phyloP scores from a whole-genome alignment of 805 yeast species.

The Saturnispora hagleri region DNA sequence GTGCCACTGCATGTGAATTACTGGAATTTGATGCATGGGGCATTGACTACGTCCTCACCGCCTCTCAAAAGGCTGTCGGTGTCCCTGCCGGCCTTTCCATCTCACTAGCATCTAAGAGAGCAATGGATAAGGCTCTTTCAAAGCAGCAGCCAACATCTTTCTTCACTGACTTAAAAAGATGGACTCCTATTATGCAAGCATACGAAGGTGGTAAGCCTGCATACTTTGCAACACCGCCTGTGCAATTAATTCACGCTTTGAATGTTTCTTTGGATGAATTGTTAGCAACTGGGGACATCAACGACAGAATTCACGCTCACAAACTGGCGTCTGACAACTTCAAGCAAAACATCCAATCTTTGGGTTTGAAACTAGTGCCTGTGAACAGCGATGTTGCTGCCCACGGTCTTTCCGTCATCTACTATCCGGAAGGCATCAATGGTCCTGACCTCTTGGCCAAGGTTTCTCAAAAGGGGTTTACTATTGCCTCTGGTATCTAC shows the following conservation, averaged over 20 bases:
- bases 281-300: slow-evolving; percentile 36
- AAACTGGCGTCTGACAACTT: slow-evolving; percentile 51
- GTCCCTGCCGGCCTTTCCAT: slow-evolving; percentile 89
- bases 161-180: slow-evolving; percentile 67
- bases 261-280: slow-evolving; percentile 69
- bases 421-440: slow-evolving; percentile 65
- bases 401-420: slow-evolving; percentile 78
- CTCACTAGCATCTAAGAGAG: slow-evolving; percentile 67
- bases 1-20: slow-evolving; percentile 86
- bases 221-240: slow-evolving; percentile 96
- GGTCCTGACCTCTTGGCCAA: slow-evolving; percentile 57
- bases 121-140: slow-evolving; percentile 48
- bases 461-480: slow-evolving; percentile 56
- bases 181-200: slow-evolving; percentile 84
- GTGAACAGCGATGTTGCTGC: slow-evolving; percentile 62
- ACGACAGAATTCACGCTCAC: slow-evolving; percentile 56
- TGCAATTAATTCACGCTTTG: slow-evolving; percentile 75
- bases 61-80: slow-evolving; percentile 93
- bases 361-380: slow-evolving; percentile 60
- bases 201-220: slow-evolving; percentile 73
- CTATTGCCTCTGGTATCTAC: slow-evolving; percentile 87
- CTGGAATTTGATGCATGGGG: slow-evolving; percentile 86
- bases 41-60: slow-evolving; percentile 78
- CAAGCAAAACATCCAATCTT: slow-evolving; percentile 42
- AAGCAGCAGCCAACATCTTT: slow-evolving; percentile 42